phyloP scores from a whole-genome alignment of 495 filamentous ascomycete genomes.

The Hypoxylon lienhwacheense region DNA sequence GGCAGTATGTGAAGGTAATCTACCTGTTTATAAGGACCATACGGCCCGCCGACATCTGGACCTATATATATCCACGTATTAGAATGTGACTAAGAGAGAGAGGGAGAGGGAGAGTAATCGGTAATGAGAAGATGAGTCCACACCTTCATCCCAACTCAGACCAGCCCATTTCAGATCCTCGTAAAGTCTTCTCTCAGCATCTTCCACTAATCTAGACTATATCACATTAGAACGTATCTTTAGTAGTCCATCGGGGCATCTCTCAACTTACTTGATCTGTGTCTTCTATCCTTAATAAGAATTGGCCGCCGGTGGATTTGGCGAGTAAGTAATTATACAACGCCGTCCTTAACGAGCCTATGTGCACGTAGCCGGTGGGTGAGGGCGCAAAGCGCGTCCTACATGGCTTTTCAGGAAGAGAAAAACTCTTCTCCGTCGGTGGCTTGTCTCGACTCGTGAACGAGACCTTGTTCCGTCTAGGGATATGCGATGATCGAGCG shows the following conservation, averaged over 20 bases:
- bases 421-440: background rate
- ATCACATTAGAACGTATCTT: slow-evolving; percentile 18
- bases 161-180: slow-evolving; percentile 87
- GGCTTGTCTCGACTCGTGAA: slow-evolving; percentile 26
- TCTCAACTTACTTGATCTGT: slow-evolving; percentile 75
- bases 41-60: slow-evolving; percentile 74
- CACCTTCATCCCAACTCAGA: slow-evolving; percentile 92
- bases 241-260: background rate
- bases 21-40: slow-evolving; percentile 87
- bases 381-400: slow-evolving; percentile 95
- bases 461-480: slow-evolving; percentile 31
- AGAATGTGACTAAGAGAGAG: too few relatives aligned
- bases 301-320: slow-evolving; percentile 86
- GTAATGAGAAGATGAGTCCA: background rate
- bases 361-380: slow-evolving; percentile 89
- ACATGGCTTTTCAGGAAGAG: slow-evolving; percentile 65
- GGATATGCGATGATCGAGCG: slow-evolving; percentile 20
- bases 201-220: slow-evolving; percentile 57
- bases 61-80: slow-evolving; percentile 51
- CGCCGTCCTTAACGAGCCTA: slow-evolving; percentile 88
- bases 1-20: slow-evolving; percentile 3
- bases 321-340: slow-evolving; percentile 91
- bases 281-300: slow-evolving; percentile 89
- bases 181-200: slow-evolving; percentile 73
- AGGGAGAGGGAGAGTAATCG: background rate